These are phyloP conservation scores for Fusarium sp. DNA, from an alignment of 2,329 filamentous ascomycete genomes.

Conservation along the genomic window DNA sequence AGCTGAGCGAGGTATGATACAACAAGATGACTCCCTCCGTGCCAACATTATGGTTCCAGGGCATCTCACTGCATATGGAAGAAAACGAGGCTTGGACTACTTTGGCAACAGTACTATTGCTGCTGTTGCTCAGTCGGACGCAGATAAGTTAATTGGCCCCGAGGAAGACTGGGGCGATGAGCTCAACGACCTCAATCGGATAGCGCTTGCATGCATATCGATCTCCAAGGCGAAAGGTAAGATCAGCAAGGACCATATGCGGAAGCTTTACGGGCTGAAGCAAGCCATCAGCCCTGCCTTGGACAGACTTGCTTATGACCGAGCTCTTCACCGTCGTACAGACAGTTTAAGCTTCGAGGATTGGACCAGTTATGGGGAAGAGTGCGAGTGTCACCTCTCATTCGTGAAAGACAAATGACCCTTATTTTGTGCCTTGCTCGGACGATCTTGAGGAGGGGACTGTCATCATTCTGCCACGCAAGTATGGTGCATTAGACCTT, in stretches of 20 bases:
- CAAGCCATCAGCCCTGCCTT: slow-evolving; percentile 2
- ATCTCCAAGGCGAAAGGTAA: slow-evolving; percentile 10
- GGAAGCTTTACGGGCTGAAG: slow-evolving; percentile 33
- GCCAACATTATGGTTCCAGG: slow-evolving; percentile 27
- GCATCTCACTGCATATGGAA: neutral
- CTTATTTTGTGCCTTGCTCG: slow-evolving; percentile 27
- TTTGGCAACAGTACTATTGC: slow-evolving; percentile 35
- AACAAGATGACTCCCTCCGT: neutral
- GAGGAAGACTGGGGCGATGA: neutral
- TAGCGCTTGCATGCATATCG: slow-evolving; percentile 7
- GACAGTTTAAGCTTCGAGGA: slow-evolving; percentile 35
- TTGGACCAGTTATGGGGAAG: slow-evolving; percentile 31
- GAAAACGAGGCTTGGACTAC: slow-evolving; percentile 5
- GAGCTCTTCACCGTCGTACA: slow-evolving; percentile 22
- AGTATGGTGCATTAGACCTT: neutral
- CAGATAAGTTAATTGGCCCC: slow-evolving; percentile 9
- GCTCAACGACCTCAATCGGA: neutral
- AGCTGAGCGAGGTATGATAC: neutral
- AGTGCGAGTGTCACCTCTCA: slow-evolving; percentile 12
- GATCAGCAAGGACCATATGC: slow-evolving; percentile 14
- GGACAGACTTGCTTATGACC: slow-evolving; percentile 19
- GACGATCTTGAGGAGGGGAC: slow-evolving; percentile 31
- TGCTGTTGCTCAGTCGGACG: slow-evolving; percentile 11
- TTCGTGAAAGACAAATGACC: slow-evolving; percentile 1
- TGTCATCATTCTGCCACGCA: slow-evolving; percentile 36